Conservation (phyloP, 2,329 filamentous ascomycete genomes). For the Phialemonium atrogriseum region DNA sequence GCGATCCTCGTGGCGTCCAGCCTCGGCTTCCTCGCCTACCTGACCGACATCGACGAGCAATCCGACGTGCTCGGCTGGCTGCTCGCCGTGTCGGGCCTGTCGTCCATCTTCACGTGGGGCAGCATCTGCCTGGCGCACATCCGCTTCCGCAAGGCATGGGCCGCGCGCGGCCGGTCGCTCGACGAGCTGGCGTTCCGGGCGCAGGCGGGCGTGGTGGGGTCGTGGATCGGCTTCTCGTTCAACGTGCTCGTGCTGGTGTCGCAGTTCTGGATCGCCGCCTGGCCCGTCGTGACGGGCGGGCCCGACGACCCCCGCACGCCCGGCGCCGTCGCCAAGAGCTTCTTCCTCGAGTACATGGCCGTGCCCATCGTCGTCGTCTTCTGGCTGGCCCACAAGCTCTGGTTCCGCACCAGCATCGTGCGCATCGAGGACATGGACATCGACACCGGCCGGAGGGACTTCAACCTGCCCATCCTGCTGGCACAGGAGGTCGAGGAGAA, state of each 20-base stretch:
- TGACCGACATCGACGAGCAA: constrained; percentile 57
- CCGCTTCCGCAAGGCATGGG: constrained; percentile 81
- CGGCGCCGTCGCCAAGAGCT: constrained; percentile 46
- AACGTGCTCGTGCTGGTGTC: constrained; percentile 70
- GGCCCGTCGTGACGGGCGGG: constrained; percentile 55
- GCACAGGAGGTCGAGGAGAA: constrained; percentile 73
- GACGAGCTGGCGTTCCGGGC: constrained; percentile 74
- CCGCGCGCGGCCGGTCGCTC: constrained; percentile 56
- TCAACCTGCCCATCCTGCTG: constrained; percentile 71
- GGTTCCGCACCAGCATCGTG: constrained; percentile 60
- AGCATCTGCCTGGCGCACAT: constrained; percentile 89
- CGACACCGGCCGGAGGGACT: constrained; percentile 73
- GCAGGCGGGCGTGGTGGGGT: constrained; percentile 71
- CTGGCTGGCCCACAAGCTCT: constrained; percentile 70
- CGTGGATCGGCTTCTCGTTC: constrained; percentile 69
- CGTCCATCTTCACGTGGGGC: constrained; percentile 70
- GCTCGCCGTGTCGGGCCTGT: constrained; percentile 63
- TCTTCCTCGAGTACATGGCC: constrained; percentile 67
- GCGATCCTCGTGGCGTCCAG: constrained; percentile 60
- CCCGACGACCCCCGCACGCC: constrained; percentile 33
- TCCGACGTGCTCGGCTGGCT: constrained; percentile 70
- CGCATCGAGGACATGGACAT: constrained; percentile 72
- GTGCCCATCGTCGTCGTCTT: constrained; percentile 59
- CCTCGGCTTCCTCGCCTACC: constrained; percentile 69
- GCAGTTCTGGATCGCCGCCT: constrained; percentile 83